Evolutionary conservation across 2,329 filamentous ascomycete species (phyloP).

Genomic region (Sordariomycetes sp.): DNA sequence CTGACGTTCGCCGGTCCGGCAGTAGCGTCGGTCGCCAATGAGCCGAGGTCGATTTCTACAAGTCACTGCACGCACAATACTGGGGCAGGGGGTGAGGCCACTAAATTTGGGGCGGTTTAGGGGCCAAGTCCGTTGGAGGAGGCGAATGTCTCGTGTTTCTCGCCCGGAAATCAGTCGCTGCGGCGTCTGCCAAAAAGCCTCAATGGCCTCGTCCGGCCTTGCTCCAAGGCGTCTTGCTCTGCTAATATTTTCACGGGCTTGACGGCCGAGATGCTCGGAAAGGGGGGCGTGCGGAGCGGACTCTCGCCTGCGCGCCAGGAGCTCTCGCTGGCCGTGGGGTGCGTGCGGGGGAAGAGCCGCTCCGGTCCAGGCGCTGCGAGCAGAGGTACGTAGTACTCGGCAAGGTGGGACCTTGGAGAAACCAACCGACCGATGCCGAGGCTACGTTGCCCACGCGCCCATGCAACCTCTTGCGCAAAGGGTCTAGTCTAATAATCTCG

Average conservation of each 20-base stretch:
- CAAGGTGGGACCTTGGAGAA: too few relatives aligned
- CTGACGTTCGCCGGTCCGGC: constrained; percentile 3
- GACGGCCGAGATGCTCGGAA: background rate
- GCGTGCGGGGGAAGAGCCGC: too few relatives aligned
- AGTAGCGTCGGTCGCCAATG: constrained; percentile 4
- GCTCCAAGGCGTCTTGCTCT: background rate
- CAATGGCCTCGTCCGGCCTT: too few relatives aligned
- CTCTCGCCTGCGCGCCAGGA: background rate
- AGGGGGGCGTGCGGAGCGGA: background rate
- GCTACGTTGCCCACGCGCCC: too few relatives aligned
- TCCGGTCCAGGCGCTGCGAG: too few relatives aligned
- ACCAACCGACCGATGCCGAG: too few relatives aligned
- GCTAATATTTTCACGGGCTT: background rate
- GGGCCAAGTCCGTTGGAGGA: constrained; percentile 1
- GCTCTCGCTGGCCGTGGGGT: too few relatives aligned
- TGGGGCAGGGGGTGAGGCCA: constrained; percentile 3
- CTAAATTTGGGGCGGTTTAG: background rate
- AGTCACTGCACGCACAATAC: too few relatives aligned
- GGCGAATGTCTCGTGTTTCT: background rate
- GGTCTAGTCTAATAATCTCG: too few relatives aligned
- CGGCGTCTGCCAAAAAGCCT: background rate
- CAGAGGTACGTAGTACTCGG: too few relatives aligned
- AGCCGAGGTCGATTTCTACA: constrained; percentile 8
- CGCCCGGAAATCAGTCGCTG: background rate
- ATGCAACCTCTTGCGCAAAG: too few relatives aligned